Base-by-base conservation (phyloP, 345 rosid species). In the Citropsis articulata region DNA sequence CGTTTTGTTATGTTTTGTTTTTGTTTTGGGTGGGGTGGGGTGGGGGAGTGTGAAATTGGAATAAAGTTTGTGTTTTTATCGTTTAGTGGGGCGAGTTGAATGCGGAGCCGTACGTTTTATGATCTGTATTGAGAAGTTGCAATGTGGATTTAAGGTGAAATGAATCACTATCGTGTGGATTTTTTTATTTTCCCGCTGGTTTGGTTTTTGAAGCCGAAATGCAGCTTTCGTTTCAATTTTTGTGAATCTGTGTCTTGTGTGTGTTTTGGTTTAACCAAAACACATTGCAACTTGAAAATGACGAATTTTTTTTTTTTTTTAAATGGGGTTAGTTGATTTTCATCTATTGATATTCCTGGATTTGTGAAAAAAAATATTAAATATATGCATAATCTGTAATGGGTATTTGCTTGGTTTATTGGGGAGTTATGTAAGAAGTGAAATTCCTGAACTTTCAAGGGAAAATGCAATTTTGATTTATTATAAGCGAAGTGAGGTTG, bases 401-500 rank as follows among this genome's bases (percentile, higher is more conserved):
- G 40, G 35, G 30, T 22, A 28, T 73, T 73, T 27, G 69, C 57
- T 62, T 42, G 28, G 38, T 66, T 18, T 63, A 66, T 30, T 16
- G 35, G 53, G n/a, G 69, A 6, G 53, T 50, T 75, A 3, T 50
- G 63, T 24, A 36, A n/a, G 50, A 65, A 31, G 62, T 63, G 71
- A 33, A 66, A 31, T 75, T 75, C 78, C 36, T 77, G 9, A 7
- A 64, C 36, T 55, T 65, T 35, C 72, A 75, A 50, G 64, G 64
- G 79, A 66, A 76, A 76, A 35, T 66, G 79, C 35, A 33, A 53
- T 66, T 66, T 76, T 76, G 19, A 76, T 25, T 25, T 56, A 35
- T 76, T 76, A 24, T 66, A 50, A 76, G 76, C 38, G 53, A 33
- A 13, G n/a, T 7, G 40, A 36, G 1, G 5, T 48, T 45, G 40